Conservation (phyloP, 805 yeast species). For the Ogataea trehaloabstinens region DNA sequence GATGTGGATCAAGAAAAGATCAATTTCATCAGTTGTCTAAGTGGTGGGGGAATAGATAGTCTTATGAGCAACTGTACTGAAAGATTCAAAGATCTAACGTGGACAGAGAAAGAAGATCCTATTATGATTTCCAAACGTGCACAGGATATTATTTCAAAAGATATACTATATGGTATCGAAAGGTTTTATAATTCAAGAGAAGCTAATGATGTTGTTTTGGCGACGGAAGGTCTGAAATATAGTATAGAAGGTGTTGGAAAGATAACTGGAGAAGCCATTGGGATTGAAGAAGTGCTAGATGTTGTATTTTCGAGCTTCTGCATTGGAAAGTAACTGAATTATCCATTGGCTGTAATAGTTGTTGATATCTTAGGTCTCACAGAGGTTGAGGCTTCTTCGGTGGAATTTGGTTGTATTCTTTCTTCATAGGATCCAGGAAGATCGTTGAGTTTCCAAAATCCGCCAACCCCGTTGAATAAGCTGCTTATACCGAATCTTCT, state of each 20-base stretch:
- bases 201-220: conserved; percentile 71
- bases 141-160: conserved; percentile 68
- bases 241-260: conserved; percentile 88
- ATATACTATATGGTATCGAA: conserved; percentile 73
- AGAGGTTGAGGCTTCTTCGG: too few species aligned
- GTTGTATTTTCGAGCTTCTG: conserved; percentile 91
- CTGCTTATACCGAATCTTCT: conserved; percentile 33
- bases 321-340: conserved; percentile 69
- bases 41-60: conserved; percentile 47
- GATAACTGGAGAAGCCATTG: conserved; percentile 86
- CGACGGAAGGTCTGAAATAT: conserved; percentile 69
- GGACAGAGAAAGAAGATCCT: conserved; percentile 57
- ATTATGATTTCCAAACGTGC: conserved; percentile 72
- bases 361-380: too few species aligned
- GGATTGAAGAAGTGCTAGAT: conserved; percentile 86
- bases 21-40: conserved; percentile 59
- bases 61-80: conserved; percentile 43
- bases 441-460: conserved; percentile 37
- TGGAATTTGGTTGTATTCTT: conserved; percentile 24
- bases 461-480: conserved; percentile 29
- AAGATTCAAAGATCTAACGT: conserved; percentile 48
- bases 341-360: not conserved
- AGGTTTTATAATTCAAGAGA: conserved; percentile 52
- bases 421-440: conserved; percentile 28
- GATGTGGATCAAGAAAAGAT: conserved; percentile 27